Percentiles rank a stretch among this genome's conserved stretches.
Conservation (phyloP, 108 stramenopile genomes). For the Skeletonema grethae region DNA sequence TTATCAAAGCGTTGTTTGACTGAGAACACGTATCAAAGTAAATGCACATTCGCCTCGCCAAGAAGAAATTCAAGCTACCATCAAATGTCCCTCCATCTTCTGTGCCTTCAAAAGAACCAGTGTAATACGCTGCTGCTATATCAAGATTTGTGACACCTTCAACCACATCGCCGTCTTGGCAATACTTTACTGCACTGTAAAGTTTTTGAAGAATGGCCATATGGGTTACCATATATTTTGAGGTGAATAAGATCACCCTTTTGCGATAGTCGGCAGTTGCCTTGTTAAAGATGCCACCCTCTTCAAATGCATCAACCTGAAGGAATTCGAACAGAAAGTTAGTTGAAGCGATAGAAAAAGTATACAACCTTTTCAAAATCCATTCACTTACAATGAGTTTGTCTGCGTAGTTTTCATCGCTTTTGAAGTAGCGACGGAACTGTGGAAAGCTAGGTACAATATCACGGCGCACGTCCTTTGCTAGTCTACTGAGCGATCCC, state of each 20-base stretch:
- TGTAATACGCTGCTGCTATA: constrained; percentile 67
- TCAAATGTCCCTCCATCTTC: constrained; percentile 53
- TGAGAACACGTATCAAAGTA: constrained; percentile 71
- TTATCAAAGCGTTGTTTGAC: constrained; percentile 44
- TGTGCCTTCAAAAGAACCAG: constrained; percentile 69
- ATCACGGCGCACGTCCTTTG: constrained; percentile 58
- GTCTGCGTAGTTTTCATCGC: constrained; percentile 67
- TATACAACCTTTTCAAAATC: not conserved
- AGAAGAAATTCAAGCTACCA: constrained; percentile 62
- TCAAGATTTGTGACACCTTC: constrained; percentile 52
- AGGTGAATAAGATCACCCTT: constrained; percentile 49
- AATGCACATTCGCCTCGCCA: constrained; percentile 68
- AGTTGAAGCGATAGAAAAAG: not conserved
- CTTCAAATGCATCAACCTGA: constrained; percentile 29
- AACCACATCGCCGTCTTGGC: constrained; percentile 29
- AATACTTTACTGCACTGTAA: constrained; percentile 60
- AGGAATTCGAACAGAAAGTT: not conserved
- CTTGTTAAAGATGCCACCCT: constrained; percentile 23
- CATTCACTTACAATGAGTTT: constrained; percentile 54
- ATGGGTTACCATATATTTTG: constrained; percentile 68
- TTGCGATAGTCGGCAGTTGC: constrained; percentile 59
- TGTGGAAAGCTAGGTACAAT: constrained; percentile 66
- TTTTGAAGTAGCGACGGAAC: constrained; percentile 64
- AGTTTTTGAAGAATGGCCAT: constrained; percentile 67
- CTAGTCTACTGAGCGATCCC: constrained; percentile 48